Evolutionary conservation across 1,284 basidiomycete genomes (phyloP), one percentile per base, ranked within the genome.

Genomic region (Malassezia equina): DNA sequence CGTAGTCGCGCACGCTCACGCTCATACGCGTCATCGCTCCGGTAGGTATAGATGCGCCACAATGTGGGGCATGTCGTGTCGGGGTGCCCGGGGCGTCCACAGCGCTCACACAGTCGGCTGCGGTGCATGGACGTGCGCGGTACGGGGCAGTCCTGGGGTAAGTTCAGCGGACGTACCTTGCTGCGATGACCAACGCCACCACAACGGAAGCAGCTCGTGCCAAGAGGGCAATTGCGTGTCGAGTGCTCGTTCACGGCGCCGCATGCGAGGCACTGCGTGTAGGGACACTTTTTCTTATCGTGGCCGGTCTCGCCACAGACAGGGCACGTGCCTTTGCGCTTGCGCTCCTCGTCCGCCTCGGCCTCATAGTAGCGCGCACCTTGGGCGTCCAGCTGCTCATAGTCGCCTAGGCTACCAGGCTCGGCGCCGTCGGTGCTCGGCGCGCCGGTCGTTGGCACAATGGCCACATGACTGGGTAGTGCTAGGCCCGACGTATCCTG

Each of bases 21-120:
- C 12, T 59, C 71, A 25, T 83, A 81, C 29, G 82, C 83, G 2
- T 79, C 78, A 6, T 80, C 79, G 2, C 79, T 78, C 42, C 84
- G 78, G 66, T 91, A 93, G 25, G 83, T 80, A 67, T 94, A 94
- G 56, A 89, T 78, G 39, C 90, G 80, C 90, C 90, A 94, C 42
- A 87, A 76, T 0, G 85, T 85, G 1, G 88, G 87, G 62, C 90
- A 94, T 78, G 86, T 85, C 84, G 90, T 52, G 55, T 52, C 81
- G 49, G 80, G 82, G 71, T 93, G 89, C 33, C 77, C 75, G 28
- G 76, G 69, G 15, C 84, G 82, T 19, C 84, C 85, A 74, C 89
- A 93, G 24, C 86, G 80, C 57, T 83, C 81, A 70, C 89, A 93
- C 43, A 83, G 81, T 0, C 59, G 59, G 21, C 51, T 7, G 12